phyloP scores from a whole-genome alignment of 768 basidiomycete genomes.

The Rhizopogon rudus region DNA sequence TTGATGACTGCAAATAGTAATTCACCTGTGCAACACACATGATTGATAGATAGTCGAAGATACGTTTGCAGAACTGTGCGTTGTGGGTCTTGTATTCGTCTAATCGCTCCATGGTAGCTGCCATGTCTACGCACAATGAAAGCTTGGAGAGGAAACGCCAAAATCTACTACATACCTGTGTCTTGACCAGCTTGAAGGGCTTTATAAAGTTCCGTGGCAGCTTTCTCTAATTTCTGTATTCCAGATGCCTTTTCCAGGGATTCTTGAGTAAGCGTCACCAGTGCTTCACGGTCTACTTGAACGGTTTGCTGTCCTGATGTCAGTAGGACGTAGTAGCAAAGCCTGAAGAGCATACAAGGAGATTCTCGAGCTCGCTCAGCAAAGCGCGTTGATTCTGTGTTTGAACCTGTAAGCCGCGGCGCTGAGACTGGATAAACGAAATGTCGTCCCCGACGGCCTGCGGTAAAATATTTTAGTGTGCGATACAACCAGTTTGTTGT shows the following conservation, averaged over 20 bases:
- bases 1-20: not conserved
- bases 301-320: conserved; percentile 71
- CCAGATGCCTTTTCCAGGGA: conserved; percentile 78
- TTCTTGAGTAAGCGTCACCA: conserved; percentile 80
- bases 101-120: conserved; percentile 92
- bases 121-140: conserved; percentile 61
- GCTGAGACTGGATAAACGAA: conserved; percentile 91
- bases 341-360: conserved; percentile 52
- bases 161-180: conserved; percentile 48
- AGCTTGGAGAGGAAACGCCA: not conserved
- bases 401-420: conserved; percentile 94
- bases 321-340: not conserved
- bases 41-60: conserved; percentile 85
- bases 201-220: conserved; percentile 89
- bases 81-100: conserved; percentile 90
- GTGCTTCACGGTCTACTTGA: conserved; percentile 76
- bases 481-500: not conserved
- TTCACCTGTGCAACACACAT: conserved; percentile 87
- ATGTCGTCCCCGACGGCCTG: conserved; percentile 97
- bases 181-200: conserved; percentile 88
- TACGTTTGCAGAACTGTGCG: conserved; percentile 86
- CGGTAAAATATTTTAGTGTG: conserved; percentile 9
- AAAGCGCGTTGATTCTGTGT: conserved; percentile 91
- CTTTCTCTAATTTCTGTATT: conserved; percentile 74
- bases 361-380: conserved; percentile 78